Base-by-base conservation (phyloP, 139 green algal species). In the Ostreobium quekettii region DNA sequence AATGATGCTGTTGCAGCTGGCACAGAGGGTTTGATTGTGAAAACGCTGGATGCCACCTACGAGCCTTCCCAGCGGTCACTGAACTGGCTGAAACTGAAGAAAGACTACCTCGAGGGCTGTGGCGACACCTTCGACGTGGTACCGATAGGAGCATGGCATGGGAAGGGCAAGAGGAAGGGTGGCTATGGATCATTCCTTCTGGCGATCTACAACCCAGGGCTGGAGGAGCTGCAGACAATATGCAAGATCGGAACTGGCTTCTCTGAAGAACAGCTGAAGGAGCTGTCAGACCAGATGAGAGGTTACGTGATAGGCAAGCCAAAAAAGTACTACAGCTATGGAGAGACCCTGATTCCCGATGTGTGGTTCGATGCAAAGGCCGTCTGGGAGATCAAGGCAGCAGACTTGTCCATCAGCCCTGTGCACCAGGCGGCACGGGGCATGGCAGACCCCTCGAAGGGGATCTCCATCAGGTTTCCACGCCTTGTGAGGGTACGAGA, bases 341-440 rank as follows among this genome's bases (percentile, higher is more conserved):
- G 78, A 47, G 87, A 93, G 48, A 75, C 57, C 3, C 73, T 86
- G 8, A 61, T 81, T 48, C 90, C 90, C 1, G 91, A 98, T 63
- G 89, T 97, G 5, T 98, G 93, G 93, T 97, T 98, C 73, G 87
- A 95, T 15, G 48, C 90, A 35, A 72, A 80, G 49, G 48, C 75
- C 31, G 91, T 97, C 65, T 99, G 94, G 94, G 94, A 99, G 82
- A 87, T 99, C 31, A 98, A 98, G 80, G 89, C 87, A 0, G 94
- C 94, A 0, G 93, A 99, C 76, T 74, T 99, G 71, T 95, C 86
- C 53, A 94, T 99, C 66, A 90, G 75, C 38, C 94, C 94, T 7
- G 69, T 90, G 58, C 89, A 99, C 79, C 77, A 85, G 68, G 93
- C 93, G n/a, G 93, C 84, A 0, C 19, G 76, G 5, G 91, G 93